A percentile compares a stretch with the other conserved stretches of the same genome.
phyloP scores from a whole-genome alignment of 257 asterid genomes.

The Fraxinus quadrangulata region DNA sequence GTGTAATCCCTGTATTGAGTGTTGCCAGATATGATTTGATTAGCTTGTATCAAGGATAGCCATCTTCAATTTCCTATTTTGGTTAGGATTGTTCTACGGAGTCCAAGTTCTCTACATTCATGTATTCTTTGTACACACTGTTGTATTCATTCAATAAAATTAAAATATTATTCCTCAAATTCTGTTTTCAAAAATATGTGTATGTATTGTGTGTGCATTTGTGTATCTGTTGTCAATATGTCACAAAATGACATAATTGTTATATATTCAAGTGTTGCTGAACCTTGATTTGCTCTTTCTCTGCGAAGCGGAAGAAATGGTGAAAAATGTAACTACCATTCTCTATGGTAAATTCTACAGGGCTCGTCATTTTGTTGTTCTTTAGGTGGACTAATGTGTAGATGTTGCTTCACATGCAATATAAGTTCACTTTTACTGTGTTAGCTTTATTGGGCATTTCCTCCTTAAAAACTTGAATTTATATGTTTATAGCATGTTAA shows the following conservation, averaged over 20 bases:
- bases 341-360: neutral
- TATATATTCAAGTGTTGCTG: neutral
- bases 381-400: neutral
- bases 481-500: neutral
- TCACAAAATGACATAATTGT: neutral
- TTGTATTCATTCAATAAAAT: neutral
- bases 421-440: neutral
- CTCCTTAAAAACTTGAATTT: neutral
- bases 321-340: neutral
- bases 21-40: neutral
- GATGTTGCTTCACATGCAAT: conserved; percentile 1
- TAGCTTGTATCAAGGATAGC: neutral
- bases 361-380: conserved; percentile 1
- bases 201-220: neutral
- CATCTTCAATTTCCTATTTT: neutral
- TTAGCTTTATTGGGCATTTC: neutral
- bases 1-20: neutral
- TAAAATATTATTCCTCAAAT: neutral
- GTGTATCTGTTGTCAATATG: neutral
- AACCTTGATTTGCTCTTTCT: conserved; percentile 3
- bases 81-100: neutral
- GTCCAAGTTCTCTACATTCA: neutral
- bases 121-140: neutral
- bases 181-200: neutral
- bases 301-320: conserved; percentile 10